Evolutionary conservation across 2,329 filamentous ascomycete species (phyloP).

Genomic region (Ophiostoma triangulosporum): DNA sequence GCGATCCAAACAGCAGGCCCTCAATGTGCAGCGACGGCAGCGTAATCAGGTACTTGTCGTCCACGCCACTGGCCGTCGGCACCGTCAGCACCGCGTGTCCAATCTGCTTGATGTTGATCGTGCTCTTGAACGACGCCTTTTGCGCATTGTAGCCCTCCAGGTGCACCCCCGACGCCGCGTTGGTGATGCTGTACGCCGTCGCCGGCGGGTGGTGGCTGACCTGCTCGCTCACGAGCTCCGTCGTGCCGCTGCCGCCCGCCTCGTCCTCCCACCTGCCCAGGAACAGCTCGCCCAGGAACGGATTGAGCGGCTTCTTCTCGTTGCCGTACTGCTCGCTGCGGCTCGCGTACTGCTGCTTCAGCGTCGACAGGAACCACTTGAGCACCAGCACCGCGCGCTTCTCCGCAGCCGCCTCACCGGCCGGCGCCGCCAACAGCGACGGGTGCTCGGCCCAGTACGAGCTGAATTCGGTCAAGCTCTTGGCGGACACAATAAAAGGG

Average conservation of each 20-base stretch:
- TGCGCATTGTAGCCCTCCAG: constrained; percentile 89
- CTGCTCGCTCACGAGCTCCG: constrained; percentile 83
- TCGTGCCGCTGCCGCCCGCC: constrained; percentile 51
- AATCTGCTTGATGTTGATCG: constrained; percentile 89
- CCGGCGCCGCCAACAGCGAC: constrained; percentile 65
- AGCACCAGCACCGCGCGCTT: constrained; percentile 79
- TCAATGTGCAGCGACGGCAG: constrained; percentile 88
- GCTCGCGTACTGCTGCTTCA: constrained; percentile 72
- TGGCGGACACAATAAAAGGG: constrained; percentile 68
- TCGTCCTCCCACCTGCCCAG: constrained; percentile 79
- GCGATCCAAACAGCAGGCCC: constrained; percentile 71
- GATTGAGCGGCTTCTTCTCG: constrained; percentile 96
- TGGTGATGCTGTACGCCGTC: constrained; percentile 87
- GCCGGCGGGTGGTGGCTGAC: constrained; percentile 90
- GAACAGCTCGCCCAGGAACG: constrained; percentile 90
- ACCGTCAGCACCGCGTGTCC: constrained; percentile 77
- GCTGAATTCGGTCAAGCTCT: constrained; percentile 67
- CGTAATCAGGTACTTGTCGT: constrained; percentile 76
- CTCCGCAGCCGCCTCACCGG: constrained; percentile 62
- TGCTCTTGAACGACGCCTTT: constrained; percentile 86
- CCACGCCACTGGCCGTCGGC: constrained; percentile 28
- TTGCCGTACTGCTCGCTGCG: constrained; percentile 69
- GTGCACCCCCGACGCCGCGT: constrained; percentile 66
- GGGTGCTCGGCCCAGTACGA: constrained; percentile 76
- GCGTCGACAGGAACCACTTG: constrained; percentile 88